Base-by-base conservation (phyloP, 164 flowering plant species). In the Annona cherimola region DNA sequence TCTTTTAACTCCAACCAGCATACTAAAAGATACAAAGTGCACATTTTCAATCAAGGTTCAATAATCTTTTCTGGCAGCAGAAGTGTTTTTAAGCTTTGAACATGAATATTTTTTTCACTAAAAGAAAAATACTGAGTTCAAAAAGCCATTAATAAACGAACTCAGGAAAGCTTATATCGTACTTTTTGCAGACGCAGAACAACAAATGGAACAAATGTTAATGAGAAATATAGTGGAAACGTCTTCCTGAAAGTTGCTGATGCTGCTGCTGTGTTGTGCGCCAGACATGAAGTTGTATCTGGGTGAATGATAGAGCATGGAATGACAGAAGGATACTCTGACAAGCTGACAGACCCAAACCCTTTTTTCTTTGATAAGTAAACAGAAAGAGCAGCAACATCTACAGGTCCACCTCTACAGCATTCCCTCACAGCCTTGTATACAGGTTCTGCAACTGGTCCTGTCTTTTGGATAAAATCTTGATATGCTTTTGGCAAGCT, bases 241-340 rank as follows among this genome's bases (percentile, higher is more conserved):
- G 99, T 95, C 78, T 95, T 95, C 82, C 84, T 87, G 78, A 95
- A 95, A 73, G 99, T 95, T 64, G 90, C 86, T 68, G 90, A 85
- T 80, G 90, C 83, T 66, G 94, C 97, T 70, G 83, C 85, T 4
- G 81, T 88, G 82, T 91, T 89, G 69, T 95, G 98, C 59, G 79
- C 84, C 67, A 95, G 71, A 79, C 99, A 95, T 1, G 98, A 95
- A 42, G 73, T 79, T 61, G 94, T 83, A 72, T 81, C 78, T 20
- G 99, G 99, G 79, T 95, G 99, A 76, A 95, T 91, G n/a, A 92
- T 68, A 26, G 97, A 89, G 75, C 99, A 95, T 59, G 99, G 98
- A 71, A 95, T 84, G 54, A 95, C 87, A 2, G 93, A 85, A 0
- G 92, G 93, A 76, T 85, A 85, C 79, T 92, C 88, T 75, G 84